Conservation (phyloP, 2,329 filamentous ascomycete genomes). For the Anthostomella pinea region DNA sequence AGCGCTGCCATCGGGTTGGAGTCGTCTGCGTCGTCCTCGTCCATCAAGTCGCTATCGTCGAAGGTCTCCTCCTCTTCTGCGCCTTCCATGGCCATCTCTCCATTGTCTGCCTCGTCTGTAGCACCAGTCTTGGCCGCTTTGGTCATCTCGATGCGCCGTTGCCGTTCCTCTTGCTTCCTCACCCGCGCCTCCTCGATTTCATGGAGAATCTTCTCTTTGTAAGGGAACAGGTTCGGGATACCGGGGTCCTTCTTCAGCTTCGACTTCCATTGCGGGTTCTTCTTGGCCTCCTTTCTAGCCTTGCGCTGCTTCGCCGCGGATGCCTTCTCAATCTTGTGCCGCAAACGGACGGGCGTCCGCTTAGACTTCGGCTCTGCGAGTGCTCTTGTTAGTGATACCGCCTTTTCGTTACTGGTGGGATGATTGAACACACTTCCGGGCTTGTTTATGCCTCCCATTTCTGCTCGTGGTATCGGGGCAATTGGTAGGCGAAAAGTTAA, state of each 20-base stretch:
- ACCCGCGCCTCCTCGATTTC: constrained; percentile 89
- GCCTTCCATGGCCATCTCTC: constrained; percentile 44
- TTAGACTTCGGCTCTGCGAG: constrained; percentile 86
- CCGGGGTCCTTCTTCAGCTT: constrained; percentile 97
- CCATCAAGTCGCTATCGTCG: constrained; percentile 50
- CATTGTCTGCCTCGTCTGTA: constrained; percentile 42
- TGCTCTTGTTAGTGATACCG: neutral
- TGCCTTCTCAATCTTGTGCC: constrained; percentile 94
- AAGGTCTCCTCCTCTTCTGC: constrained; percentile 48
- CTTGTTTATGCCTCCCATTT: constrained; percentile 33
- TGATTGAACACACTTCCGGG: constrained; percentile 28
- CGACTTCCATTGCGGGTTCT: constrained; percentile 95
- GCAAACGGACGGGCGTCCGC: constrained; percentile 81
- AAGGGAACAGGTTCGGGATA: constrained; percentile 95
- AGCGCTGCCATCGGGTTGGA: constrained; percentile 91
- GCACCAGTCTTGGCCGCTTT: constrained; percentile 62
- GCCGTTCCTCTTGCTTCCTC: constrained; percentile 75
- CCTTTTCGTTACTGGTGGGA: neutral
- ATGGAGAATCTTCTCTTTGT: constrained; percentile 91
- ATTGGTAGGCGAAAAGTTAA: neutral
- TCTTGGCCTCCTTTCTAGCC: constrained; percentile 82
- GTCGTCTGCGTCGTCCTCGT: constrained; percentile 60
- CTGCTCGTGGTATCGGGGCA: constrained; percentile 7
- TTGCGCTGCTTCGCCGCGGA: constrained; percentile 90
- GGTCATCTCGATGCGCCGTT: constrained; percentile 67